These are phyloP conservation scores for Leonotis leonurus DNA, from an alignment of 257 asterid genomes.

Conservation along the genomic window DNA sequence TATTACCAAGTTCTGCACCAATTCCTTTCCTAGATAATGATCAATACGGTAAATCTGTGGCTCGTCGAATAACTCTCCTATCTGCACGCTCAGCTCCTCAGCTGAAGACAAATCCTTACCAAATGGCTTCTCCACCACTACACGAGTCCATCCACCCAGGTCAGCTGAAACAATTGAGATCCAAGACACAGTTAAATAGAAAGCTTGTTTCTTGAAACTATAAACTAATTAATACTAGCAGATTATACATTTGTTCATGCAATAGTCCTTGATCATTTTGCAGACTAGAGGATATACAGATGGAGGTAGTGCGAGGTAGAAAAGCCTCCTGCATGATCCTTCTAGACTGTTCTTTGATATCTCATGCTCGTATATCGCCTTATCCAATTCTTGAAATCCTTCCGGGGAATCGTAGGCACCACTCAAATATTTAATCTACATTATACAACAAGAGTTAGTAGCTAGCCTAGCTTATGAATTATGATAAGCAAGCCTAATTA, in stretches of 20 bases:
- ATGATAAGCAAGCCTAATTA: not conserved
- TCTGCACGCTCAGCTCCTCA: conserved; percentile 84
- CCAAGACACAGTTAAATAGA: not conserved
- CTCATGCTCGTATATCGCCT: conserved; percentile 77
- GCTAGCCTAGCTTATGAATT: not conserved
- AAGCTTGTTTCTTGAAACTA: not conserved
- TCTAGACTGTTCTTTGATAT: conserved; percentile 44
- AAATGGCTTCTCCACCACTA: conserved; percentile 96
- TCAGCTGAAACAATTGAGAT: conserved; percentile 66
- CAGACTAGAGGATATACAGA: conserved; percentile 93
- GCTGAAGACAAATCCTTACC: conserved; percentile 94
- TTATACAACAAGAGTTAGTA: not conserved
- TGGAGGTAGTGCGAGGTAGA: conserved; percentile 97
- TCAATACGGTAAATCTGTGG: conserved; percentile 92
- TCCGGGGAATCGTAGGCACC: conserved; percentile 82
- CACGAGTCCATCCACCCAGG: conserved; percentile 95
- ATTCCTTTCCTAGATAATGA: conserved; percentile 95
- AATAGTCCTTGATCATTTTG: conserved; percentile 70
- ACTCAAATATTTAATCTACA: conserved; percentile 82
- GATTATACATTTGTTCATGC: conserved; percentile 38
- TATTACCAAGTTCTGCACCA: conserved; percentile 97
- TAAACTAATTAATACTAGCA: not conserved
- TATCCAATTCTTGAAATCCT: conserved; percentile 70
- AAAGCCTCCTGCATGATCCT: conserved; percentile 81
- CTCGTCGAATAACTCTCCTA: conserved; percentile 84